Percentiles rank a stretch among this genome's conserved stretches.
phyloP scores from a whole-genome alignment of 305 asterid species.

The Solanum hybrid region DNA sequence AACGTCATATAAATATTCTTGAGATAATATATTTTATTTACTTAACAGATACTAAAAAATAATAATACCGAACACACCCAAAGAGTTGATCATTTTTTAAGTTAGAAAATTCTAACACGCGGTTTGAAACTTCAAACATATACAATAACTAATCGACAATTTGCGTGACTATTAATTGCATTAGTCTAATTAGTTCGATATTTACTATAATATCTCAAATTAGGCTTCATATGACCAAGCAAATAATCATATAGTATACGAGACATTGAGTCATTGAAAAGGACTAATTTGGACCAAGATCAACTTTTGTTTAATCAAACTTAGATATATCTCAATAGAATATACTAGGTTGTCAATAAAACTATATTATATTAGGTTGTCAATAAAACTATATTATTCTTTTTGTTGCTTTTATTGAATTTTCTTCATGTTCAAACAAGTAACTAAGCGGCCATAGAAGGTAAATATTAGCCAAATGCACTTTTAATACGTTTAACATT shows the following conservation, averaged over 20 bases:
- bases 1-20: not conserved
- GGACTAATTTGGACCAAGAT: not conserved
- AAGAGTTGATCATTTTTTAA: not conserved
- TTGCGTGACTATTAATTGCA: not conserved
- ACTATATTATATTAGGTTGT: not conserved
- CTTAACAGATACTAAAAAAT: fast-evolving
- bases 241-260: not conserved
- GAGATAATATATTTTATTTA: not conserved
- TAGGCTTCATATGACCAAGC: not conserved
- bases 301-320: not conserved
- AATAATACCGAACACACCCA: not conserved
- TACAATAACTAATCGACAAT: not conserved
- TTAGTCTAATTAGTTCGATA: not conserved
- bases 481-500: not conserved
- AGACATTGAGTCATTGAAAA: not conserved
- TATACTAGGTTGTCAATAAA: not conserved
- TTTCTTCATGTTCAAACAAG: not conserved
- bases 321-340: not conserved
- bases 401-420: not conserved
- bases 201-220: not conserved
- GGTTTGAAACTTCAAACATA: not conserved
- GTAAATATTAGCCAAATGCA: not conserved
- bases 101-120: not conserved
- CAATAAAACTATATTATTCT: not conserved
- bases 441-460: not conserved